Evolutionary conservation across 495 filamentous ascomycete species (phyloP).

Genomic region (Clavariopsis aquatica): DNA sequence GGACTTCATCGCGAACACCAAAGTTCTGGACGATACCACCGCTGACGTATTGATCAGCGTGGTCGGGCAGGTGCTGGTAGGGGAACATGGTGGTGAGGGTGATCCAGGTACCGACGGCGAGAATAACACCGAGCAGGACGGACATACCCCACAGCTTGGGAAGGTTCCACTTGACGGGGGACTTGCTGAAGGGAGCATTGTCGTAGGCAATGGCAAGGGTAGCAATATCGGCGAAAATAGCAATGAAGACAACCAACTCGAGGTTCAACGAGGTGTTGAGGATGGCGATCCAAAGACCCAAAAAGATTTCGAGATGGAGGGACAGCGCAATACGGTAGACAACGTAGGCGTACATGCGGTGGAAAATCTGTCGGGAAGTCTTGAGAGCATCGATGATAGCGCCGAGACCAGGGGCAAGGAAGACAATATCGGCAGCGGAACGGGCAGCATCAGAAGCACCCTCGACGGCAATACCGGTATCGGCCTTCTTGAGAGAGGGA

Average conservation of each 20-base stretch:
- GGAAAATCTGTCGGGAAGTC: slow-evolving; percentile 93
- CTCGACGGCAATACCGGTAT: slow-evolving; percentile 92
- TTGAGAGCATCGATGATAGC: slow-evolving; percentile 93
- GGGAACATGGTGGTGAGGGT: slow-evolving; percentile 45
- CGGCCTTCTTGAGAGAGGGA: slow-evolving; percentile 92
- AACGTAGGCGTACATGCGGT: slow-evolving; percentile 96
- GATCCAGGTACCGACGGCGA: slow-evolving; percentile 83
- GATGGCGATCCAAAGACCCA: slow-evolving; percentile 87
- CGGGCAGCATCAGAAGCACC: slow-evolving; percentile 90
- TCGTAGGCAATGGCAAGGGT: slow-evolving; percentile 93
- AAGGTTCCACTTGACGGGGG: slow-evolving; percentile 91
- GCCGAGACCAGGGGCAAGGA: slow-evolving; percentile 82
- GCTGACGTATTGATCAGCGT: slow-evolving; percentile 44
- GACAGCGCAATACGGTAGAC: slow-evolving; percentile 94
- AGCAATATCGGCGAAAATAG: slow-evolving; percentile 92
- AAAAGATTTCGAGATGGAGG: slow-evolving; percentile 84
- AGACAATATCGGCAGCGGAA: slow-evolving; percentile 91
- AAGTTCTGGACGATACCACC: slow-evolving; percentile 87
- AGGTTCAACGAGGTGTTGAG: slow-evolving; percentile 81
- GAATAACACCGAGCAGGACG: slow-evolving; percentile 73
- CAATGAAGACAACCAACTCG: slow-evolving; percentile 86
- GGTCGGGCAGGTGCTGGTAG: slow-evolving; percentile 39
- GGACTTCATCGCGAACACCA: slow-evolving; percentile 74
- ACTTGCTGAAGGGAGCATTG: slow-evolving; percentile 82
- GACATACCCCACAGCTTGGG: slow-evolving; percentile 93